phyloP scores from a whole-genome alignment of 371 early-diverging fungal species.

The Cokeromyces recurvatus region DNA sequence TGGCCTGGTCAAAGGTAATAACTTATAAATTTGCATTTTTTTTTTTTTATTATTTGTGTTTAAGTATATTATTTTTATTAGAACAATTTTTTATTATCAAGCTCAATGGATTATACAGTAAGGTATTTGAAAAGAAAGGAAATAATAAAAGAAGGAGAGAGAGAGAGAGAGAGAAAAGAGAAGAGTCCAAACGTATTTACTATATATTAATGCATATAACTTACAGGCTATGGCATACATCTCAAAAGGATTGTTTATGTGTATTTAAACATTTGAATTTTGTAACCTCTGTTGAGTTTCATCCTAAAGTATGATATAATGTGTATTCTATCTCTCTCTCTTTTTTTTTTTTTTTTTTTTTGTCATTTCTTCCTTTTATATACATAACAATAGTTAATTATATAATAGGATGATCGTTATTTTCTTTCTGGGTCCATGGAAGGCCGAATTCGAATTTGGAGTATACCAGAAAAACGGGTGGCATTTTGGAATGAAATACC shows the following conservation, averaged over 20 bases:
- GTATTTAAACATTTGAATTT: constrained; percentile 73
- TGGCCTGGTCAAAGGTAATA: constrained; percentile 79
- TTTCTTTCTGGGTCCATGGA: constrained; percentile 81
- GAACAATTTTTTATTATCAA: constrained; percentile 74
- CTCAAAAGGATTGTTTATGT: constrained; percentile 67
- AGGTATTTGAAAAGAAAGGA: no score
- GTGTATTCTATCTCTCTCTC: no score
- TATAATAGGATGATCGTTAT: constrained; percentile 66
- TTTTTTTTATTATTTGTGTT: constrained; percentile 56
- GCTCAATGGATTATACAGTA: constrained; percentile 82
- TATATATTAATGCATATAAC: constrained; percentile 55
- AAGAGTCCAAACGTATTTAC: constrained; percentile 55
- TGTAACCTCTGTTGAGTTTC: constrained; percentile 78
- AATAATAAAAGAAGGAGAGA: no score
- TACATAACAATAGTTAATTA: constrained; percentile 74
- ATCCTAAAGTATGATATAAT: constrained; percentile 68
- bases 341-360: no score
- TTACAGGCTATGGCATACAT: constrained; percentile 84
- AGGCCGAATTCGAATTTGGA: constrained; percentile 78
- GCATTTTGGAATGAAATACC: constrained; percentile 70
- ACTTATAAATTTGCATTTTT: no score
- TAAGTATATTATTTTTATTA: constrained; percentile 41
- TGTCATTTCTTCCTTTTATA: no score
- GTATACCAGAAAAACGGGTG: constrained; percentile 75
- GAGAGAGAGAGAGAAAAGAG: no score